Percentiles rank a stretch among this genome's conserved stretches.
Conservation (phyloP, 345 rosid genomes). For the Noccaea caerulescens region DNA sequence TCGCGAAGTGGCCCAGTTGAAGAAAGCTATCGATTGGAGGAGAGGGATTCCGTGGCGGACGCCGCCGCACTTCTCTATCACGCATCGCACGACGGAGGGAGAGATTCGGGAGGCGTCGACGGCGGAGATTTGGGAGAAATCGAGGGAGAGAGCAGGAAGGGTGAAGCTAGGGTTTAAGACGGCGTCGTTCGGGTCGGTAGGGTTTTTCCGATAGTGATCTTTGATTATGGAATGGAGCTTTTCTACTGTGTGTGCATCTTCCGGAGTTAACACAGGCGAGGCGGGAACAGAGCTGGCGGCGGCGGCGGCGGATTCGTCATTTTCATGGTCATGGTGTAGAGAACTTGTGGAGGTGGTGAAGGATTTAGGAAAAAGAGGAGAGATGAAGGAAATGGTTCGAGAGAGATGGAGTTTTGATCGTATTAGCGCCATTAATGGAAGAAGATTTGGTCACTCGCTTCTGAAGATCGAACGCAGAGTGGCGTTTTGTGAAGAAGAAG, state of each 20-base stretch:
- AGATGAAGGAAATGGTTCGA: slow-evolving; percentile 36
- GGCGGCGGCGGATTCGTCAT: slow-evolving; percentile 39
- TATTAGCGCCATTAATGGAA: slow-evolving; percentile 46
- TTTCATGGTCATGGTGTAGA: slow-evolving; percentile 21
- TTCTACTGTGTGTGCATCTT: slow-evolving; percentile 57
- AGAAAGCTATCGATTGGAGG: slow-evolving; percentile 70
- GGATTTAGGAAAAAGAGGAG: slow-evolving; percentile 32
- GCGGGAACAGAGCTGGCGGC: background rate
- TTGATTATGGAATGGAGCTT: slow-evolving; percentile 67
- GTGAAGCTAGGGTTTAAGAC: slow-evolving; percentile 54
- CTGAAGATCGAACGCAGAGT: background rate
- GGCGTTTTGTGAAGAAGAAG: background rate
- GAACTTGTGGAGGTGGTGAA: slow-evolving; percentile 37
- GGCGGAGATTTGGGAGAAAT: slow-evolving; percentile 57
- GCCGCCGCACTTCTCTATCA: slow-evolving; percentile 64
- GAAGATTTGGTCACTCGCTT: slow-evolving; percentile 15
- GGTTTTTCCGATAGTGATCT: slow-evolving; percentile 83
- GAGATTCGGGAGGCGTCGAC: slow-evolving; percentile 47
- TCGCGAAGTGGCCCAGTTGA: slow-evolving; percentile 75
- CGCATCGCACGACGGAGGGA: slow-evolving; percentile 54
- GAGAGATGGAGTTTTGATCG: slow-evolving; percentile 43
- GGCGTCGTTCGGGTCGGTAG: slow-evolving; percentile 45
- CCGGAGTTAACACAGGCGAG: slow-evolving; percentile 46
- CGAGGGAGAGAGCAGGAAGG: slow-evolving; percentile 65
- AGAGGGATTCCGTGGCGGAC: slow-evolving; percentile 87